Evolutionary conservation across 73 alveolate genomes (phyloP).

Genomic region (Stentor roeselii): DNA sequence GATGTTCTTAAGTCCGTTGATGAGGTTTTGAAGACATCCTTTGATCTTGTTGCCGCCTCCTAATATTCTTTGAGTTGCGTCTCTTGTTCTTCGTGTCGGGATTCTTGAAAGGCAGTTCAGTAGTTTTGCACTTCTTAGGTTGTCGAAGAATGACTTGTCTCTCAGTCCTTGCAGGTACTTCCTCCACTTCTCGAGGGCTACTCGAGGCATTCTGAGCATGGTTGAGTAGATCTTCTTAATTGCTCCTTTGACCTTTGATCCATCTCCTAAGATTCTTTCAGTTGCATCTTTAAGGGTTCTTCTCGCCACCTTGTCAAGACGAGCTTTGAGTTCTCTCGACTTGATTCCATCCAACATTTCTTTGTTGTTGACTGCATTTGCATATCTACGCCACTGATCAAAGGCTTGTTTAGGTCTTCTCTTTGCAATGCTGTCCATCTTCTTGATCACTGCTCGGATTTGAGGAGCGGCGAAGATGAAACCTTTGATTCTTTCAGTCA

Average conservation of each 20-base stretch:
- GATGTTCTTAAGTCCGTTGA: background rate
- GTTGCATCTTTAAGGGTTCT: slow-evolving; percentile 20
- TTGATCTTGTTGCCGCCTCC: slow-evolving; percentile 3
- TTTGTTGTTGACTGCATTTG: background rate
- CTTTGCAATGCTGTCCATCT: background rate
- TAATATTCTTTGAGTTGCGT: background rate
- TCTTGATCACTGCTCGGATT: background rate
- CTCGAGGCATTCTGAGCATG: background rate
- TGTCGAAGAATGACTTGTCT: background rate
- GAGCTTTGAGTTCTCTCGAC: background rate
- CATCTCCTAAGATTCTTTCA: background rate
- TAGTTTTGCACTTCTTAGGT: slow-evolving; percentile 12
- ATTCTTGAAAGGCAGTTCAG: background rate
- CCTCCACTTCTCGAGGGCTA: slow-evolving; percentile 12
- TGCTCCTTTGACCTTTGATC: background rate
- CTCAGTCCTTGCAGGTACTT: background rate
- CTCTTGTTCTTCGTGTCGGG: background rate
- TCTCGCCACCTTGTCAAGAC: background rate
- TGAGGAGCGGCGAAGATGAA: background rate
- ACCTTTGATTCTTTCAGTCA: background rate
- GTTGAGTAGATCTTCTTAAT: background rate
- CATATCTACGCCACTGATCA: background rate
- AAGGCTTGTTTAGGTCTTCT: slow-evolving; percentile 22
- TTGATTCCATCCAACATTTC: background rate
- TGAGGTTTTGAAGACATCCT: background rate